Evolutionary conservation across 2,329 filamentous ascomycete genomes (phyloP), one percentile per base, ranked within the genome.

Genomic region (Fusarium sp.): DNA sequence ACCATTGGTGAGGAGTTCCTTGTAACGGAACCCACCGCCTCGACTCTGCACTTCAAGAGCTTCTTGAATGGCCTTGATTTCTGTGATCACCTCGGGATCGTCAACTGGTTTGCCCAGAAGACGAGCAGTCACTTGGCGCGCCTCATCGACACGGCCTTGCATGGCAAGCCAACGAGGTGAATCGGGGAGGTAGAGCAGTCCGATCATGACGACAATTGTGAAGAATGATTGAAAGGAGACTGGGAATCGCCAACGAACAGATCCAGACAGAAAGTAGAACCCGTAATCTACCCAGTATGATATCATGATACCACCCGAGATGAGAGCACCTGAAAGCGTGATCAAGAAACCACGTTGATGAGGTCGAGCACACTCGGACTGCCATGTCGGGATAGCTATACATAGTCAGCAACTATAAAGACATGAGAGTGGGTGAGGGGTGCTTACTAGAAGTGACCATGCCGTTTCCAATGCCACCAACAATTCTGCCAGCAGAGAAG

Each of bases 11-110:
- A 88, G 84, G 2, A 88, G 78, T 6, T 85, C 78, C 59, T 37
- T 75, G 66, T 57, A 77, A 61, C 63, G 75, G 68, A 66, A 78
- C 76, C 54, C 80, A 14, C 76, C 83, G 74, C n/a, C 81, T 75
- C 54, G 80, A 58, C 35, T 80, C 66, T 71, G 77, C 4, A 79
- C 77, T 25, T 79, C 77, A 2, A 81, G 76, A 1, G 76, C 79
- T 4, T 79, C 78, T 8, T 72, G 66, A n/a, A 89, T 88, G 66
- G 88, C 86, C 65, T 88, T 83, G 79, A 85, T 62, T 47, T 80
- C 77, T 11, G 70, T 72, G 1, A n/a, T 66, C 2, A 81, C 76
- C 4, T 79, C 75, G 2, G 72, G 64, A n/a, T 81, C 70, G 9
- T 80, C 78, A 6, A 76, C 40, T 2, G 72, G 66, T 25, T 75